Base-by-base conservation (phyloP, 2,329 filamentous ascomycete species). In the Mariannaea sp. region DNA sequence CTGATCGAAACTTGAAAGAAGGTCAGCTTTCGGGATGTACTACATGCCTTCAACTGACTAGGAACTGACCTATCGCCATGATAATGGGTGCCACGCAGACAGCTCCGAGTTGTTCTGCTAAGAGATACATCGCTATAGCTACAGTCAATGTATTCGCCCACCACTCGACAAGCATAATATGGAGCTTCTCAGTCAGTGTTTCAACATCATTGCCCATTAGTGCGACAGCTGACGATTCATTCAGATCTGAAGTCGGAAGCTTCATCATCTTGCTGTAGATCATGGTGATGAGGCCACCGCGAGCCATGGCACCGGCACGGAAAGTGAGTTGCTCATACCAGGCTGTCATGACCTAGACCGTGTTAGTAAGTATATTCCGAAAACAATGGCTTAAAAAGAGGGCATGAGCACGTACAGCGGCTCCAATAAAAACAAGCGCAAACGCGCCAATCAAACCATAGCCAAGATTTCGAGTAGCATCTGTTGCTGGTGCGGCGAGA, bases 321-420 rank as follows among this genome's bases (percentile, higher is more conserved):
- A 66, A 71, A 2, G 64, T 65, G 7, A 70, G 49, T 20, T 72
- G 68, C 27, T 71, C 68, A 39, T 70, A 70, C 62, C 70, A 71
- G 1, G 67, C 69, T 9, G 65, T 71, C 7, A 64, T 51, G 7
- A 67, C 55, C 65, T 68, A n/a, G 4, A 4, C 0, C 22, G 9
- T 12, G 16, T 26, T 33, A 42, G 45, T 53, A 24, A 43, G 42
- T 22, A 10, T 7, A 5, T 4, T 6, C 30, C 9, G 9, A 2
- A 5, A 13, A 2, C 24, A 5, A 4, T 8, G 8, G 20, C 22
- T 8, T 24, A 8, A 8, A 24, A 8, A 8, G 22, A 24, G 22
- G 22, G 5, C 8, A n/a, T n/a, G 0, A n/a, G 1, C 20, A 59
- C 61, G 53, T 49, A 70, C 69, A 30, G 70, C 69, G 13, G 62